Conservation (phyloP, 2,329 filamentous ascomycete species). For the Eutypa lata region DNA sequence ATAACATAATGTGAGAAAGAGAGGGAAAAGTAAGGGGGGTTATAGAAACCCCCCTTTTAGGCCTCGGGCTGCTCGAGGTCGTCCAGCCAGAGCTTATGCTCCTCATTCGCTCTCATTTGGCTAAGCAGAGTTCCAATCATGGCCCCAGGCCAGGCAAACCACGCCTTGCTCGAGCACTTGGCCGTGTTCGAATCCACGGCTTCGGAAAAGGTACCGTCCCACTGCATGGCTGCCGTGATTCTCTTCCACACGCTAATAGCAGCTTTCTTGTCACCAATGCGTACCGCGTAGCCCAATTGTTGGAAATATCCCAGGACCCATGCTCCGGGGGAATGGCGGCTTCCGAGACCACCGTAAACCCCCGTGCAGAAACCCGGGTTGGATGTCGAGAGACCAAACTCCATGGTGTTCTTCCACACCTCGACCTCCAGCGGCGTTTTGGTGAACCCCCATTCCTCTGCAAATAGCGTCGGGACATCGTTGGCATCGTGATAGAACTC, state of each 20-base stretch:
- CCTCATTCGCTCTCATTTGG: neutral
- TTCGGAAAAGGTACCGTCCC: constrained; percentile 17
- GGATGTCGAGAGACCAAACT: constrained; percentile 12
- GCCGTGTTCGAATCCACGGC: constrained; percentile 12
- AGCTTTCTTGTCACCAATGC: constrained; percentile 2
- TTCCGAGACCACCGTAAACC: constrained; percentile 14
- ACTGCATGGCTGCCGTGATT: constrained; percentile 14
- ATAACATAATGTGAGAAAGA: too few relatives aligned
- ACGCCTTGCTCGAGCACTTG: constrained; percentile 16
- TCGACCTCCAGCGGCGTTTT: neutral
- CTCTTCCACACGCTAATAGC: constrained; percentile 13
- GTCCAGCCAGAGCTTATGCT: too few relatives aligned
- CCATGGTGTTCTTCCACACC: constrained; percentile 13
- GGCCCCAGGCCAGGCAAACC: constrained; percentile 19
- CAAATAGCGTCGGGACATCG: constrained; percentile 17
- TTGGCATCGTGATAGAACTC: constrained; percentile 18
- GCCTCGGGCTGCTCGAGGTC: too few relatives aligned
- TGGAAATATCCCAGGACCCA: constrained; percentile 19
- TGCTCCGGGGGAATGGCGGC: constrained; percentile 11
- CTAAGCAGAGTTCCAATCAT: constrained; percentile 9
- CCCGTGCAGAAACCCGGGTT: constrained; percentile 8
- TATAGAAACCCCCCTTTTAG: too few relatives aligned
- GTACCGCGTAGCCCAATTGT: constrained; percentile 10
- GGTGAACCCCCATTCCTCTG: constrained; percentile 10
- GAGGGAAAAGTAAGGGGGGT: too few relatives aligned